Conservation (phyloP, 2,329 filamentous ascomycete species). For the Dothiorella sarmentorum region DNA sequence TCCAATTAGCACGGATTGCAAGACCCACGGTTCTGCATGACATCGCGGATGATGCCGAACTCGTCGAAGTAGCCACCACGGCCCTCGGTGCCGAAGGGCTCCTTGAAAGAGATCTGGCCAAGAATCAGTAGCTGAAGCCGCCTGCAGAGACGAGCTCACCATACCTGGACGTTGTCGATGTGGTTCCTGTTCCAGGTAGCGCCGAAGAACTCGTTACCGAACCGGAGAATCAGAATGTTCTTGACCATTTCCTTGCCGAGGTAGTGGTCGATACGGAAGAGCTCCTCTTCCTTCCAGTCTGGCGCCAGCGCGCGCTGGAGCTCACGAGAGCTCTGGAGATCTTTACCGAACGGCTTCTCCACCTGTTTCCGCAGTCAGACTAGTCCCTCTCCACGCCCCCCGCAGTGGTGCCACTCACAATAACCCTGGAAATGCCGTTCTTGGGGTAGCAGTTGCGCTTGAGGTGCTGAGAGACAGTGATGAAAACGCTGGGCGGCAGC, state of each 20-base stretch:
- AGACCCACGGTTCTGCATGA: slow-evolving; percentile 88
- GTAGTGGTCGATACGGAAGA: slow-evolving; percentile 99
- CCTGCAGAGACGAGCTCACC: slow-evolving; percentile 32
- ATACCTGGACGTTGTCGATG: slow-evolving; percentile 78
- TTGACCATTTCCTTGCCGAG: slow-evolving; percentile 99
- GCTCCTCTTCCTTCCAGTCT: slow-evolving; percentile 98
- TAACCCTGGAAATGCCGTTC: slow-evolving; percentile 86
- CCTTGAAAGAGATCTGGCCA: slow-evolving; percentile 86
- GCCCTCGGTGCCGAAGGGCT: slow-evolving; percentile 97
- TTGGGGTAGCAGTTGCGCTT: slow-evolving; percentile 96
- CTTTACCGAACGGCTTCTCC: slow-evolving; percentile 99
- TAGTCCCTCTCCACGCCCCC: slow-evolving; percentile 1
- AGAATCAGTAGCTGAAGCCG: not conserved
- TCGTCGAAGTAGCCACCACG: slow-evolving; percentile 99
- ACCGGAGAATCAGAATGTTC: slow-evolving; percentile 96
- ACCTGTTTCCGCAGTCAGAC: slow-evolving; percentile 55
- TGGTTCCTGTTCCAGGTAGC: slow-evolving; percentile 99
- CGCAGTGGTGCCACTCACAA: slow-evolving; percentile 57
- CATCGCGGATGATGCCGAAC: slow-evolving; percentile 98
- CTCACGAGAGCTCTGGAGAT: slow-evolving; percentile 88
- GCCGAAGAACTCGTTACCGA: slow-evolving; percentile 97
- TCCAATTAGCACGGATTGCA: not conserved
- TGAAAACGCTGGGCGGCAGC: slow-evolving; percentile 95
- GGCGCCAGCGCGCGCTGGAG: slow-evolving; percentile 92
- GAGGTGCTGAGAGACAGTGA: slow-evolving; percentile 91